Conservation (phyloP, 108 stramenopile species). For the Stephanodiscus triporus region DNA sequence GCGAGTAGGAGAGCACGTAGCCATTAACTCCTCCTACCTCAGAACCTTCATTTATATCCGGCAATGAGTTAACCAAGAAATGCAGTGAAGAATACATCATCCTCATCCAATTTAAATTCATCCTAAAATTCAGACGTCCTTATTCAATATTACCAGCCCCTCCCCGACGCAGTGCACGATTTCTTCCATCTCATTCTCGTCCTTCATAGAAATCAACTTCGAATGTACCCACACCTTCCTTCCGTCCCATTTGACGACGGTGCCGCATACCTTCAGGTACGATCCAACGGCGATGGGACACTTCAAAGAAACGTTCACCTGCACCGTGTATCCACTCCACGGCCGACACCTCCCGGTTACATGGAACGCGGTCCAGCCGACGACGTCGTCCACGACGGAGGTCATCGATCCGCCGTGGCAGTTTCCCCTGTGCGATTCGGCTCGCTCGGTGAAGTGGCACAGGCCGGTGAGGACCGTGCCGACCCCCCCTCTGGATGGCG, state of each 20-base stretch:
- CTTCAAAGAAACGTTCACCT: constrained; percentile 72
- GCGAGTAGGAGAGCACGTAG: no score
- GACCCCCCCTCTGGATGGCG: constrained; percentile 43
- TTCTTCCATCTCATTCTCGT: constrained; percentile 17
- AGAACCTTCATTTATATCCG: no score
- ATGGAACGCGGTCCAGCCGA: constrained; percentile 84
- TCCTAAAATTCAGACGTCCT: constrained; percentile 10
- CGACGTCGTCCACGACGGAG: constrained; percentile 80
- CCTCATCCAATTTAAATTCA: no score
- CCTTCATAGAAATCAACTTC: constrained; percentile 31
- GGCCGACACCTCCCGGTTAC: constrained; percentile 64
- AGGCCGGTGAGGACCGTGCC: constrained; percentile 74
- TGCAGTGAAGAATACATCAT: no score
- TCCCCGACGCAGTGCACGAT: constrained; percentile 61
- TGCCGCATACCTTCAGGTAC: constrained; percentile 56
- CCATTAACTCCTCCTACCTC: no score
- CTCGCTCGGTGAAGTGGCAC: constrained; percentile 66
- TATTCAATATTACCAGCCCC: constrained; percentile 73
- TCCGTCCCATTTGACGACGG: constrained; percentile 59
- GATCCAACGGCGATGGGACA: constrained; percentile 65
- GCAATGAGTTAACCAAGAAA: no score
- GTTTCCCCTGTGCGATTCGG: constrained; percentile 82
- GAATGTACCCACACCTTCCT: constrained; percentile 73
- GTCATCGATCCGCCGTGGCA: constrained; percentile 90
- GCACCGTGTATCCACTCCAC: constrained; percentile 88